Evolutionary conservation across 148 eudicot genomes (phyloP).

Genomic region (Polygonum aviculare): DNA sequence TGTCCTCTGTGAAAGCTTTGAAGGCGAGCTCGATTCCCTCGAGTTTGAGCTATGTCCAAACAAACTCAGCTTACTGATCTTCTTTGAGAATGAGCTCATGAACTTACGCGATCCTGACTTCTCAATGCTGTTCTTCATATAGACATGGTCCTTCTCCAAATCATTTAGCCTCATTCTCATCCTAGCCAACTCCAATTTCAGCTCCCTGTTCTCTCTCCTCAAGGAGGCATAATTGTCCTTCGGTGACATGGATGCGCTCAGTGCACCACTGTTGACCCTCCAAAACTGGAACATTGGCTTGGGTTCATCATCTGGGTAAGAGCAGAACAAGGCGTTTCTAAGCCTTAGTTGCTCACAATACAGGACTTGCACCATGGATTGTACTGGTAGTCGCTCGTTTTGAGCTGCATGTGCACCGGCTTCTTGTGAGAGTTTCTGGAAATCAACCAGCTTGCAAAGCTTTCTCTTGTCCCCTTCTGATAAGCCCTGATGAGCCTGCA

Average conservation of each 20-base stretch:
- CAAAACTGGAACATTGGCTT: constrained; percentile 38
- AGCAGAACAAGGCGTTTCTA: constrained; percentile 20
- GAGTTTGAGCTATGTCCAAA: constrained; percentile 39
- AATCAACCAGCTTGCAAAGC: constrained; percentile 77
- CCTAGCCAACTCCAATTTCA: constrained; percentile 78
- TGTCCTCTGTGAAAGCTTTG: constrained; percentile 56
- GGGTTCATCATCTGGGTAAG: constrained; percentile 30
- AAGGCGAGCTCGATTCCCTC: constrained; percentile 58
- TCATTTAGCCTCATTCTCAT: constrained; percentile 90
- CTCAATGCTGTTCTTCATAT: constrained; percentile 71
- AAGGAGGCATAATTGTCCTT: constrained; percentile 83
- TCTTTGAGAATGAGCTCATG: constrained; percentile 64
- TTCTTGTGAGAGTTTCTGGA: constrained; percentile 88
- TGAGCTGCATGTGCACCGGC: constrained; percentile 95
- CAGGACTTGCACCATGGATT: constrained; percentile 88
- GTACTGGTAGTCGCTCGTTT: constrained; percentile 93
- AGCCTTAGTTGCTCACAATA: constrained; percentile 88
- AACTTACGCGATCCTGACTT: constrained; percentile 36
- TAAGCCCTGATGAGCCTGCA: constrained; percentile 76
- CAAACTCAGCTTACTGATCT: constrained; percentile 48
- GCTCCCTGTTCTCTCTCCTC: constrained; percentile 73
- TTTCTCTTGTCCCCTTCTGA: constrained; percentile 63
- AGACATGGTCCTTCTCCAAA: constrained; percentile 78
- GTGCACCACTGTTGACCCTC: constrained; percentile 67
- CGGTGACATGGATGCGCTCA: constrained; percentile 81